Percentiles rank a stretch among this genome's conserved stretches.
Evolutionary conservation across 192 early-diverging fungal genomes (phyloP).

Genomic region (Entomortierella parvispora): DNA sequence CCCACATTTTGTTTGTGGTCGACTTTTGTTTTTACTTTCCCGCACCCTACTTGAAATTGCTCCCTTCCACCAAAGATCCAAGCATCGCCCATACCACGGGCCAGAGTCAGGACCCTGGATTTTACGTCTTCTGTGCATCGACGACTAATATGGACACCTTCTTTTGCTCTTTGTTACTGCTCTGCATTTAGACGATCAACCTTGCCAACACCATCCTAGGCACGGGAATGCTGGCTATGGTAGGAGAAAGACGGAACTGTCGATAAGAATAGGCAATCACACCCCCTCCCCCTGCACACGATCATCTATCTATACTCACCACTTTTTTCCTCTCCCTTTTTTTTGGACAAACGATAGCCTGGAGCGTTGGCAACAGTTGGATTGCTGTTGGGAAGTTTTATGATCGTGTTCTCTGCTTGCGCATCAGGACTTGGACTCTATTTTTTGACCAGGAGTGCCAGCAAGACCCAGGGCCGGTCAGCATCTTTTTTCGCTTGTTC

Average conservation of each 20-base stretch:
- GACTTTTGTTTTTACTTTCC: no score
- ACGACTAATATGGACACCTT: background rate
- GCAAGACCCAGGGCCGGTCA: slow-evolving; percentile 77
- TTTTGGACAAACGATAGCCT: slow-evolving; percentile 76
- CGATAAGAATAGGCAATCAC: background rate
- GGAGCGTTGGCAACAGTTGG: slow-evolving; percentile 88
- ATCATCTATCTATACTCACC: background rate
- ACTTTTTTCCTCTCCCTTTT: background rate
- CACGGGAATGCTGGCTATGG: slow-evolving; percentile 98
- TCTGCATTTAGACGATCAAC: slow-evolving; percentile 68
- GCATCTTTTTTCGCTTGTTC: slow-evolving; percentile 93
- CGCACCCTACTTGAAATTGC: no score
- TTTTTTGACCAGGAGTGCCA: slow-evolving; percentile 81
- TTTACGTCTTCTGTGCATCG: background rate
- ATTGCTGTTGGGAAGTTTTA: slow-evolving; percentile 79
- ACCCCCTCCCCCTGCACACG: background rate
- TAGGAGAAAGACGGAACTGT: slow-evolving; percentile 38
- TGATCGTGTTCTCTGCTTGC: slow-evolving; percentile 80
- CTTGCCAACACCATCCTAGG: slow-evolving; percentile 96
- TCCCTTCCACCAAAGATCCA: no score
- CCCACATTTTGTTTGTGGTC: no score
- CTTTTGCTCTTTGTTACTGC: background rate
- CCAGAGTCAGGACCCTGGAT: no score
- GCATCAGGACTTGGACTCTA: slow-evolving; percentile 87
- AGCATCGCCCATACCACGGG: no score